Evolutionary conservation across 805 yeast species (phyloP).

Genomic region (Wickerhamomyces ciferrii): DNA sequence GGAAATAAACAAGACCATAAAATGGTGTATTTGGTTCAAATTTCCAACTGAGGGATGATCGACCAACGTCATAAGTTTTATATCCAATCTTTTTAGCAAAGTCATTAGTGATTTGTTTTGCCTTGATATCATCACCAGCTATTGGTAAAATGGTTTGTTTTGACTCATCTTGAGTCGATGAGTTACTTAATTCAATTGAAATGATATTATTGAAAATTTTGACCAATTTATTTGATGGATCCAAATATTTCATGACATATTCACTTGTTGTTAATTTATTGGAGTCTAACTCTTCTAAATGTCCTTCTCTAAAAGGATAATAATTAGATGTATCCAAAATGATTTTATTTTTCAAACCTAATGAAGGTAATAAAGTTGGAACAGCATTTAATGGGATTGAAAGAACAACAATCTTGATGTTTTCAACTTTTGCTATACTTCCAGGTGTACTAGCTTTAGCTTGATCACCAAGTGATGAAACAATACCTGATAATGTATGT

Average conservation of each 20-base stretch:
- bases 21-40: not conserved
- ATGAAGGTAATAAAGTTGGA: not conserved
- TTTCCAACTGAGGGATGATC: not conserved
- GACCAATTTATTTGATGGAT: not conserved
- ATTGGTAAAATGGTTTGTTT: not conserved
- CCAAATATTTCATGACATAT: not conserved
- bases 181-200: not conserved
- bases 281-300: not conserved
- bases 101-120: not conserved
- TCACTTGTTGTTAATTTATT: not conserved
- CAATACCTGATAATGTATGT: not conserved
- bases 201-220: not conserved
- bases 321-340: not conserved
- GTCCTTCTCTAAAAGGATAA: not conserved
- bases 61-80: not conserved
- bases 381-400: not conserved
- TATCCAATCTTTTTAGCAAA: not conserved
- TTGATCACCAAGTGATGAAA: not conserved
- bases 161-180: not conserved
- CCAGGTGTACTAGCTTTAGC: not conserved
- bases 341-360: not conserved
- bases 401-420: not conserved
- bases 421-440: not conserved
- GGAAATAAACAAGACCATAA: not conserved
- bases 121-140: not conserved